Conservation (phyloP, 2,329 filamentous ascomycete species). For the Paraconiothyrium brasiliense region DNA sequence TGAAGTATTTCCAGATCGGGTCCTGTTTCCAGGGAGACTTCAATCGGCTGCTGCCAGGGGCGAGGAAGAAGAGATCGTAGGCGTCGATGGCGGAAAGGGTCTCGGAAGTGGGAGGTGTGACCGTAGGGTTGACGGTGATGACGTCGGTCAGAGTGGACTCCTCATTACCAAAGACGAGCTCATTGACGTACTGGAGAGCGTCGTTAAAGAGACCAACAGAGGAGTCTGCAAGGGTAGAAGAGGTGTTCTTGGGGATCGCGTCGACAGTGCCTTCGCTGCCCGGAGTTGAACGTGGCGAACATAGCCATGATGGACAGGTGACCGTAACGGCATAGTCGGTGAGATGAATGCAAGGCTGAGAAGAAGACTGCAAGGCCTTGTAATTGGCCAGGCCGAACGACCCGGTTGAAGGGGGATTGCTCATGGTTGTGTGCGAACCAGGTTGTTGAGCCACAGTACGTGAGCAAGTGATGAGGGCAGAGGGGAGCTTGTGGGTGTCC, state of each 20-base stretch:
- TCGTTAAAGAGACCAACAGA: not conserved
- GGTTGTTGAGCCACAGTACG: not conserved
- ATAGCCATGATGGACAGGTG: not conserved
- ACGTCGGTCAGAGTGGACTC: not conserved
- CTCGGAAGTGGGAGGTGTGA: not conserved
- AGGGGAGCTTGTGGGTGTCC: not conserved
- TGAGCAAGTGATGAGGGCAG: not conserved
- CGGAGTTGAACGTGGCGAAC: not conserved
- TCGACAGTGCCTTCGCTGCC: not conserved
- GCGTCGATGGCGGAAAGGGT: not conserved
- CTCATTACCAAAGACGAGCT: not conserved
- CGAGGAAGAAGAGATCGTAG: not conserved
- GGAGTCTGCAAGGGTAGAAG: not conserved
- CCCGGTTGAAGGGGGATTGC: not conserved
- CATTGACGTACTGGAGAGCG: not conserved
- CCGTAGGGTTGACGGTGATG: not conserved
- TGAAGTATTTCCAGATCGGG: not conserved
- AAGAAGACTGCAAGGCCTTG: too few relatives aligned
- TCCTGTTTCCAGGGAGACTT: not conserved
- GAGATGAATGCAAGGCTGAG: not conserved
- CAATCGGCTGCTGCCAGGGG: not conserved
- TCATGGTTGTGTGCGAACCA: not conserved
- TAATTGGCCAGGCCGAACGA: too few relatives aligned
- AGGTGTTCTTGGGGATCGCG: not conserved
- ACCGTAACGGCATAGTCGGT: not conserved